Conservation (phyloP, 768 basidiomycete genomes). For the Boletus subcaerulescens region DNA sequence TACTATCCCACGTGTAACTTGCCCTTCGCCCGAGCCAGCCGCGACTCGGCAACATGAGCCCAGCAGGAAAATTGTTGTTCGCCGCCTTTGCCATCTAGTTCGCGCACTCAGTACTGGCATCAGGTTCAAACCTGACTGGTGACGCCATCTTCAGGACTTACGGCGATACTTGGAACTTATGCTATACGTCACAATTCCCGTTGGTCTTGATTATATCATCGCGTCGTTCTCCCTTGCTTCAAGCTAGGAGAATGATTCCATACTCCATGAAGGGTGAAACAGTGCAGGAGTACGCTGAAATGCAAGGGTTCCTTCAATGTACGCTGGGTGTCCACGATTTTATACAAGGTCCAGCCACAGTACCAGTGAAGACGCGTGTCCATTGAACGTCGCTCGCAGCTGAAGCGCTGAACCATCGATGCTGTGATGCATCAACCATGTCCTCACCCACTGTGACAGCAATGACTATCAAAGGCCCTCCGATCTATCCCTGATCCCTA, state of each 20-base stretch:
- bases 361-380: too few relatives aligned
- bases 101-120: conserved; percentile 38
- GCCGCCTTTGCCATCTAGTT: neutral
- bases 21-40: too few relatives aligned
- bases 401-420: neutral
- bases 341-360: neutral
- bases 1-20: too few relatives aligned
- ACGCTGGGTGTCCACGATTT: neutral
- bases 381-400: neutral
- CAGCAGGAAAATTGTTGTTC: neutral
- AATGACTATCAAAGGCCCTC: conserved; percentile 4
- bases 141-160: conserved; percentile 30
- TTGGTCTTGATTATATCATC: too few relatives aligned
- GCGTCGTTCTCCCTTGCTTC: too few relatives aligned
- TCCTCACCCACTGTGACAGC: conserved; percentile 1
- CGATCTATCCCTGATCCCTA: neutral
- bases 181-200: too few relatives aligned
- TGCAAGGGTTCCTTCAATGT: conserved; percentile 1
- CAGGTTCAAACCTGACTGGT: conserved; percentile 23
- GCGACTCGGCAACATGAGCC: neutral
- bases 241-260: neutral
- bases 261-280: conserved; percentile 6
- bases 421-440: conserved; percentile 1
- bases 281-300: neutral
- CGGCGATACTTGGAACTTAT: conserved; percentile 12